Evolutionary conservation across 495 filamentous ascomycete species (phyloP).

Genomic region (Aeminium ludgeri): DNA sequence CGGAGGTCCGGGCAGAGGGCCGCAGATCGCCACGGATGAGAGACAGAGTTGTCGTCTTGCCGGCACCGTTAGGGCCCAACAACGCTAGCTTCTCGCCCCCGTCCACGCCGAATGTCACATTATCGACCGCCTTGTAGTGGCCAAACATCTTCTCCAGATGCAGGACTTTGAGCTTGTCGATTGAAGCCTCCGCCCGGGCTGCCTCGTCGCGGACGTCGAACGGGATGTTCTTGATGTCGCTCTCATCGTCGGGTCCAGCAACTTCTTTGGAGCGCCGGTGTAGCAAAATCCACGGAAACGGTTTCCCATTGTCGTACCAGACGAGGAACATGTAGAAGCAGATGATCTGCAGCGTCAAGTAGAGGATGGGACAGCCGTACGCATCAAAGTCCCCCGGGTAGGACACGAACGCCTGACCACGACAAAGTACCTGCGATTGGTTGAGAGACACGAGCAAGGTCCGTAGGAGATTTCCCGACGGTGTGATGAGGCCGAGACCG

Average conservation of each 20-base stretch:
- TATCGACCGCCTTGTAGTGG: conserved; percentile 50
- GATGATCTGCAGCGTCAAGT: conserved; percentile 51
- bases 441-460: conserved; percentile 60
- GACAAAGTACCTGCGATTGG: conserved; percentile 55
- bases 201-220: conserved; percentile 32
- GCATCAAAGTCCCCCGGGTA: conserved; percentile 54
- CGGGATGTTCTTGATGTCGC: background rate
- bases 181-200: conserved; percentile 29
- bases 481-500: conserved; percentile 46
- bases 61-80: conserved; percentile 75
- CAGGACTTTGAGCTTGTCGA: conserved; percentile 55
- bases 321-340: conserved; percentile 50
- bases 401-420: conserved; percentile 37
- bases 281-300: conserved; percentile 30
- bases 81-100: conserved; percentile 69
- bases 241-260: conserved; percentile 19
- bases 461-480: conserved; percentile 48
- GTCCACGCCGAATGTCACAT: conserved; percentile 63
- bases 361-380: conserved; percentile 65
- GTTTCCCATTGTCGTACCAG: conserved; percentile 51
- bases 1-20: conserved; percentile 35
- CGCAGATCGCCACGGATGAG: conserved; percentile 66
- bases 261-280: conserved; percentile 21
- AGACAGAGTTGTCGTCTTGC: conserved; percentile 71
- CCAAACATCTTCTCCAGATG: conserved; percentile 67